Evolutionary conservation across 2,329 filamentous ascomycete species (phyloP).

Genomic region (Hymenoscyphus salicellus): DNA sequence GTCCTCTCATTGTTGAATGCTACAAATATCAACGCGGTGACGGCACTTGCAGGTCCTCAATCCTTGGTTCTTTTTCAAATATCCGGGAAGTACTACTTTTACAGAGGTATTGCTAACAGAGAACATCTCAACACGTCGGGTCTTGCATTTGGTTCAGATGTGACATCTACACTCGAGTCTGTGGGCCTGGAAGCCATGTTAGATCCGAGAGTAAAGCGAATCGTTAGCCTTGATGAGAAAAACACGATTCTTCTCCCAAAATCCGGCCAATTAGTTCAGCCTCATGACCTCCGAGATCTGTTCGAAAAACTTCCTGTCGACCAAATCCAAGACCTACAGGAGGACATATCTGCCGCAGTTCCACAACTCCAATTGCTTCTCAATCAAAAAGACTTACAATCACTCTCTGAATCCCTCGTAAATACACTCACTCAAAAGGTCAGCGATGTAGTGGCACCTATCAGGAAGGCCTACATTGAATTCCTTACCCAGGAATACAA

Average conservation of each 20-base stretch:
- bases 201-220: constrained; percentile 21
- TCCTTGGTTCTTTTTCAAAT: constrained; percentile 29
- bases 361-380: constrained; percentile 23
- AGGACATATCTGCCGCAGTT: constrained; percentile 24
- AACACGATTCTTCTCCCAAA: constrained; percentile 22
- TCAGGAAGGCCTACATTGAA: constrained; percentile 17
- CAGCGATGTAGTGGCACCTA: constrained; percentile 13
- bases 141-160: neutral
- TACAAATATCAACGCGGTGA: constrained; percentile 32
- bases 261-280: constrained; percentile 4
- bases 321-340: constrained; percentile 18
- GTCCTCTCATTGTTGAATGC: constrained; percentile 24
- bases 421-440: constrained; percentile 11
- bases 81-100: constrained; percentile 20
- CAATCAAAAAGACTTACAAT: constrained; percentile 21
- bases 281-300: neutral
- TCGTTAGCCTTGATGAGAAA: constrained; percentile 19
- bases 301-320: constrained; percentile 18
- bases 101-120: neutral
- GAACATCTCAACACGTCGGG: neutral
- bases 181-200: constrained; percentile 16
- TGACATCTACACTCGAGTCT: constrained; percentile 11
- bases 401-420: constrained; percentile 16
- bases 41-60: constrained; percentile 30
- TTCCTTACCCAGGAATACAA: constrained; percentile 20